These are phyloP conservation scores for Fusarium aywerte DNA, from an alignment of 2,329 filamentous ascomycete species.

Conservation along the genomic window DNA sequence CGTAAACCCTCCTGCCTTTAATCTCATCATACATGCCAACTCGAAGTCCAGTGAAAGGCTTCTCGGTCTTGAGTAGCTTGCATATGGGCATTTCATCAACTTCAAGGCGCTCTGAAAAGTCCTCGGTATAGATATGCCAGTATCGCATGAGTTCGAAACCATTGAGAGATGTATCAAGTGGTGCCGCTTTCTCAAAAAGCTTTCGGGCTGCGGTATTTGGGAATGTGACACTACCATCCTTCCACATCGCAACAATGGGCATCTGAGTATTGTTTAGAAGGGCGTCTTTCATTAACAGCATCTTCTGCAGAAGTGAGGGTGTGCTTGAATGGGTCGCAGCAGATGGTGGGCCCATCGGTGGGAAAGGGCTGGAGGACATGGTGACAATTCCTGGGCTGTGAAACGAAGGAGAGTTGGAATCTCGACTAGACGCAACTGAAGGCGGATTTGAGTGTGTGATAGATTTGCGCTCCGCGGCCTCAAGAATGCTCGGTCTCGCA, in stretches of 20 bases:
- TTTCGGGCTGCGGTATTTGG: slow-evolving; percentile 73
- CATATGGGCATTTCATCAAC: slow-evolving; percentile 74
- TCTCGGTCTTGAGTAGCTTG: slow-evolving; percentile 69
- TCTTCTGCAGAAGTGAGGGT: slow-evolving; percentile 77
- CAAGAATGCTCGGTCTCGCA: slow-evolving; percentile 54
- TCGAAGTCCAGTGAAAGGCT: slow-evolving; percentile 67
- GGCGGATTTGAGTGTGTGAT: slow-evolving; percentile 59
- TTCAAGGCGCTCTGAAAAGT: slow-evolving; percentile 69
- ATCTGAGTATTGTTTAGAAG: slow-evolving; percentile 79
- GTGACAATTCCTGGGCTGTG: slow-evolving; percentile 63
- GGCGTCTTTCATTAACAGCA: slow-evolving; percentile 79
- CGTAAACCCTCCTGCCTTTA: slow-evolving; percentile 67
- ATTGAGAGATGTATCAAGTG: slow-evolving; percentile 55
- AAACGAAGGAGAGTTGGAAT: slow-evolving; percentile 59
- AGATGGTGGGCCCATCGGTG: slow-evolving; percentile 73
- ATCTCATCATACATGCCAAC: slow-evolving; percentile 70
- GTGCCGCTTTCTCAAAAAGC: slow-evolving; percentile 59
- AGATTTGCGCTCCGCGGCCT: slow-evolving; percentile 59
- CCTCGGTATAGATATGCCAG: slow-evolving; percentile 72
- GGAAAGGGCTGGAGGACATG: slow-evolving; percentile 69
- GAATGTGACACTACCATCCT: slow-evolving; percentile 77
- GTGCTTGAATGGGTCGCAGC: slow-evolving; percentile 64
- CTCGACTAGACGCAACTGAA: slow-evolving; percentile 60
- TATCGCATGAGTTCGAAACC: slow-evolving; percentile 67
- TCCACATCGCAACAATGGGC: slow-evolving; percentile 84